Evolutionary conservation across 306 rosid genomes (phyloP), one percentile per base, ranked within the genome.

Genomic region (Calophaca sinica): DNA sequence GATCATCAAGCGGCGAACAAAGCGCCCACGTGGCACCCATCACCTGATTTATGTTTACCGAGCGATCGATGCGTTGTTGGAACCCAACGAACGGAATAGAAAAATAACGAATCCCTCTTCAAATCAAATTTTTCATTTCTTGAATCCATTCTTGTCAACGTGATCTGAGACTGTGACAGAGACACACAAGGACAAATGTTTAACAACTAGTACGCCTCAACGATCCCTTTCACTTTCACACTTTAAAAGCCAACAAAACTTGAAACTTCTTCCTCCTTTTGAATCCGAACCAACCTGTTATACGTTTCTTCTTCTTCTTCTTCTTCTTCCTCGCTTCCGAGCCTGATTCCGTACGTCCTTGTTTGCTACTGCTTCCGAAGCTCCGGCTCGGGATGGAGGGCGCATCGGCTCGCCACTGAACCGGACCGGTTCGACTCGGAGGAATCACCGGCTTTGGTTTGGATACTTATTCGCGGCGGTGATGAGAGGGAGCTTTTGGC

Each of bases 401-500:
- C 15, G 35, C 2, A 2, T 4, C 10, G 50, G 36, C 14, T 63
- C 54, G 70, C 1, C 9, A 14, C 76, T 81, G 83, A 84, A 68
- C 84, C 76, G 62, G 39, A 39, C 67, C 68, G 78, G 55, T 77
- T 62, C 12, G 36, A 31, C 36, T 75, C 33, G 9, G 53, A 14
- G 76, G 61, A 73, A 75, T 70, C 66, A 62, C 50, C 32, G 54
- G 78, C 38, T 81, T 46, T 45, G 38, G 5, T 20, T 20, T 20
- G 26, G 26, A 20, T 20, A 20, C 26, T 1, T 20, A 20, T 20
- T 20, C 26, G 26, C 26, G 26, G 26, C 26, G 75, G 79, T 68
- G 83, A 91, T 86, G 98, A 87, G 97, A 81, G 92, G 89, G 74
- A 83, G 75, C 81, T 84, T 81, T 53, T 78, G 85, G 76, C 61